phyloP scores from a whole-genome alignment of 1,284 basidiomycete species.

The Ganoderma multipileum region DNA sequence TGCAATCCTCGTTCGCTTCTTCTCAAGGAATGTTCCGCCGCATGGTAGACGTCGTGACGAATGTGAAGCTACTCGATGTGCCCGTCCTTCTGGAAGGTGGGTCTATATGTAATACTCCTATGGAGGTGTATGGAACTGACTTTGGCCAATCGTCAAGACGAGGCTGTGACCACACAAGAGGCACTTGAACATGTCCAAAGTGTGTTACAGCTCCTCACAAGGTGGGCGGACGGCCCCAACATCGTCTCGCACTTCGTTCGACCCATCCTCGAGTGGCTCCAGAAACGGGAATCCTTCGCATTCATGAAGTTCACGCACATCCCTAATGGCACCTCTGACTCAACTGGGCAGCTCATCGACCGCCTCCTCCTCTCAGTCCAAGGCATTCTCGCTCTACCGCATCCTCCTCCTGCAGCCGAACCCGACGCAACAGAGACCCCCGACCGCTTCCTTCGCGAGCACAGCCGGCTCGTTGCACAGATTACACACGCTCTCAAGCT shows the following conservation, averaged over 20 bases:
- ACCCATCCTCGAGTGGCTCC: slow-evolving; percentile 58
- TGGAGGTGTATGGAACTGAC: neutral
- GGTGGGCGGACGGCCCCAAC: slow-evolving; percentile 50
- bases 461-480: slow-evolving; percentile 32
- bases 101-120: neutral
- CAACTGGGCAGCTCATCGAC: slow-evolving; percentile 59
- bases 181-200: slow-evolving; percentile 27
- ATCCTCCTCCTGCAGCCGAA: neutral
- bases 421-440: slow-evolving; percentile 25
- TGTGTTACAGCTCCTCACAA: slow-evolving; percentile 26
- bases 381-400: slow-evolving; percentile 31
- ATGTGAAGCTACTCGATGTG: slow-evolving; percentile 40
- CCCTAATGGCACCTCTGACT: slow-evolving; percentile 16
- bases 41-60: slow-evolving; percentile 36
- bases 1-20: slow-evolving; percentile 17
- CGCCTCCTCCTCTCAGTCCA: slow-evolving; percentile 55
- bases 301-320: slow-evolving; percentile 16
- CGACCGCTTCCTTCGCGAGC: slow-evolving; percentile 42
- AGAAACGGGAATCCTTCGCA: slow-evolving; percentile 35
- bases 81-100: slow-evolving; percentile 48
- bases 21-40: slow-evolving; percentile 19
- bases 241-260: slow-evolving; percentile 54
- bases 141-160: slow-evolving; percentile 19
- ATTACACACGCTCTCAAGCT: slow-evolving; percentile 40
- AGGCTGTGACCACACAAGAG: slow-evolving; percentile 21